Conservation (phyloP, 306 rosid genomes). For the Gynostemma pentaphyllum region DNA sequence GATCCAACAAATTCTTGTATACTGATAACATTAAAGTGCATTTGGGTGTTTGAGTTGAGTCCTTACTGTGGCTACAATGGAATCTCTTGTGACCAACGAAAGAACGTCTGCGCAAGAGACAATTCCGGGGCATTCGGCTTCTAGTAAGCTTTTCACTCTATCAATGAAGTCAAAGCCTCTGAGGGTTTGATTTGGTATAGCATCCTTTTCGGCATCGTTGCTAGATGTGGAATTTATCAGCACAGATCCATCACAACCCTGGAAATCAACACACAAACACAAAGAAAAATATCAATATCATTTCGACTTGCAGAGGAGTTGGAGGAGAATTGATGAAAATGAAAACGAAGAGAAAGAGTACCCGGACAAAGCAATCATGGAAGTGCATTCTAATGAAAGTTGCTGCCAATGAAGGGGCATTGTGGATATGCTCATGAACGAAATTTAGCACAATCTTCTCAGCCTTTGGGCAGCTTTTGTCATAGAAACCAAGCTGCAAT, state of each 20-base stretch:
- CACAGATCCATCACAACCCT: slow-evolving; percentile 96
- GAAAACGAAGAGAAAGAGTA: slow-evolving; percentile 6
- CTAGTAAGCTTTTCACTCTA: slow-evolving; percentile 64
- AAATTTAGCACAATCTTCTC: slow-evolving; percentile 47
- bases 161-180: slow-evolving; percentile 89
- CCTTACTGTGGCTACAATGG: slow-evolving; percentile 63
- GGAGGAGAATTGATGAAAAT: not conserved
- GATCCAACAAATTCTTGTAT: not conserved
- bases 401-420: slow-evolving; percentile 73
- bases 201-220: slow-evolving; percentile 47
- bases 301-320: not conserved
- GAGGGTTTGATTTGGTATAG: slow-evolving; percentile 65
- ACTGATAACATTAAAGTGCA: not conserved
- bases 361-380: slow-evolving; percentile 88
- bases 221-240: slow-evolving; percentile 68
- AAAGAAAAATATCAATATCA: not conserved
- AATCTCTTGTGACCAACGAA: slow-evolving; percentile 69
- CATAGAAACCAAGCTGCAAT: slow-evolving; percentile 43
- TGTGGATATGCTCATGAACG: slow-evolving; percentile 46
- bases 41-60: not conserved
- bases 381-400: slow-evolving; percentile 72
- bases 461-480: slow-evolving; percentile 59
- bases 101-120: slow-evolving; percentile 86
- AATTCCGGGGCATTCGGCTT: slow-evolving; percentile 74
- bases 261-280: not conserved